Base-by-base conservation (phyloP, 768 basidiomycete species). In the Clavulina sp. region DNA sequence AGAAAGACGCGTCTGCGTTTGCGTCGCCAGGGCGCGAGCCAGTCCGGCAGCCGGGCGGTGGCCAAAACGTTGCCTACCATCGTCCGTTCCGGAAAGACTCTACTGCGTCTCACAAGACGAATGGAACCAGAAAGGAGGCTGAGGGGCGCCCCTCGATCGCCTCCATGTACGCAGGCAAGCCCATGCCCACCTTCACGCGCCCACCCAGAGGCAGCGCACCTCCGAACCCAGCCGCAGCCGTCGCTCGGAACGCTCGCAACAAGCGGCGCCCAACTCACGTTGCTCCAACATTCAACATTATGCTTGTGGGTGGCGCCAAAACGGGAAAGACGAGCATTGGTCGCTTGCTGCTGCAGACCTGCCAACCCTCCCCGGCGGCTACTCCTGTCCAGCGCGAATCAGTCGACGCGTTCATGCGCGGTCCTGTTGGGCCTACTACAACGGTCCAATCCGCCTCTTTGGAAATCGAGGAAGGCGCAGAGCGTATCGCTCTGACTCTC, bases 281-380 rank as follows among this genome's bases (percentile, higher is more conserved):
- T 16, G 73, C 83, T 13, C 81, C 84, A 4, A 83, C 83, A 2
- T 87, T 89, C 68, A 89, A 89, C 61, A 66, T 89, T 49, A 86
- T 56, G 55, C 38, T 56, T 34, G 55, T 52, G 43, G 55, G 55
- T 29, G 48, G 47, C 46, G 23, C 50, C 24, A 79, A 81, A 67
- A 85, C 82, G 2, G 87, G 87, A 49, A 89, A 91, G 68, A 86
- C 86, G 0, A 84, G 84, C 21, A 69, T 91, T 3, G 68, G 89
- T 36, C 78, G 82, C 21, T 70, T 89, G 40, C 69, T 91, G 46
- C 72, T 91, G 21, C 83, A 87, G 59, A 91, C 87, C 13, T 83
- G 85, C 29, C 84, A 86, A 59, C 70, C 85, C 38, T 85, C 86
- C 4, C 77, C 85, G 4, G 68, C 71, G 4, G 80, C 84, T n/a